Evolutionary conservation across 352 stramenopile species (phyloP).

Genomic region (Phytophthora europaea): DNA sequence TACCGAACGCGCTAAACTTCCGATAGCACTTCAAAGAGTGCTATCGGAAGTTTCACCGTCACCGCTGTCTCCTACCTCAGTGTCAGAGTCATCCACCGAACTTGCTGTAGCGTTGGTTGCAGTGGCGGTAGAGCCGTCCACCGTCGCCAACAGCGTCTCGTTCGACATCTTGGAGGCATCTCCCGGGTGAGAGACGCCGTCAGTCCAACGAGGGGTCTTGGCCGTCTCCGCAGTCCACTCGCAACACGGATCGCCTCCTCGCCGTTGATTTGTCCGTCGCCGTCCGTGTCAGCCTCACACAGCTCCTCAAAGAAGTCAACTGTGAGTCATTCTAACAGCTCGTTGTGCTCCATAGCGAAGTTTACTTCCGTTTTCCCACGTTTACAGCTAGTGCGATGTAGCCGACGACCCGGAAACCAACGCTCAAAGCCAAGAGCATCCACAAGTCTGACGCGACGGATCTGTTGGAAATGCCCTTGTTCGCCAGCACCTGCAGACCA

Average conservation of each 20-base stretch:
- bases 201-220: constrained; percentile 12
- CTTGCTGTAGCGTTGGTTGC: not conserved
- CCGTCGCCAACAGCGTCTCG: not conserved
- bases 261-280: constrained; percentile 16
- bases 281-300: constrained; percentile 29
- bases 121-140: not conserved
- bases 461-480: constrained; percentile 42
- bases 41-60: not conserved
- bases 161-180: not conserved
- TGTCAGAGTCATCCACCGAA: not conserved
- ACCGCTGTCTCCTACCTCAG: not conserved
- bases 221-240: not conserved
- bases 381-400: constrained; percentile 41
- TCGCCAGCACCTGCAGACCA: constrained; percentile 43
- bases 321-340: not conserved
- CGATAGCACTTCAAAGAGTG: too few species aligned
- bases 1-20: not conserved
- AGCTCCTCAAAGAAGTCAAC: constrained; percentile 6
- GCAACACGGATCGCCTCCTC: not conserved
- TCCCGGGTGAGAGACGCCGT: constrained; percentile 20
- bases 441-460: constrained; percentile 35
- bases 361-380: constrained; percentile 33
- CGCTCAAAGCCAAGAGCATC: constrained; percentile 37
- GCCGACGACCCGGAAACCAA: constrained; percentile 42
- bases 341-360: not conserved